phyloP scores from a whole-genome alignment of 169 alveolate genomes.

The Plasmodium yoelii region DNA sequence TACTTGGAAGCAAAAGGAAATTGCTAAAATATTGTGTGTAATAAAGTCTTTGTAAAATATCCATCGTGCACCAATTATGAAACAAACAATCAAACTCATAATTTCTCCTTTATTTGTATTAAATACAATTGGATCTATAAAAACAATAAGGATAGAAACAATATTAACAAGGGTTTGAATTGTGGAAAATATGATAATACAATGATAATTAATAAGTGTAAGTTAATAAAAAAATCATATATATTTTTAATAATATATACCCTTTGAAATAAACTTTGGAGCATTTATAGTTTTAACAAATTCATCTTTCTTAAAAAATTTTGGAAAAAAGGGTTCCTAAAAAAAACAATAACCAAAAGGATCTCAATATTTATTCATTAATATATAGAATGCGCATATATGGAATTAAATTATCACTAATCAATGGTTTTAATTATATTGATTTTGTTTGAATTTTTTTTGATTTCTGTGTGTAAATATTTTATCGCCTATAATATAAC shows the following conservation, averaged over 20 bases:
- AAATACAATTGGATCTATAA: constrained; percentile 62
- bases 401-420: too few relatives aligned
- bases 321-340: constrained; percentile 73
- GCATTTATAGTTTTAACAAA: constrained; percentile 41
- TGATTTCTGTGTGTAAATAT: too few relatives aligned
- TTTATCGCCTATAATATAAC: too few relatives aligned
- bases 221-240: background rate
- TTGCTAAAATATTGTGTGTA: constrained; percentile 68
- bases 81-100: constrained; percentile 37
- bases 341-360: background rate
- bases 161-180: background rate
- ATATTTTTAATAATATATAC: constrained; percentile 21
- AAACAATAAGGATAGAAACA: constrained; percentile 11
- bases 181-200: background rate
- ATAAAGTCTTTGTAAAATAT: constrained; percentile 62
- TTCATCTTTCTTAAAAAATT: constrained; percentile 62
- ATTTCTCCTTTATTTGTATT: constrained; percentile 76
- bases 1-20: constrained; percentile 77
- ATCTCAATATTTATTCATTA: too few relatives aligned
- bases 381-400: too few relatives aligned
- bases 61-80: constrained; percentile 63
- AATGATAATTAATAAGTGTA: too few relatives aligned
- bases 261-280: constrained; percentile 53
- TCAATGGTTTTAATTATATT: too few relatives aligned
- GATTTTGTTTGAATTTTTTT: too few relatives aligned